Conservation (phyloP, 805 yeast species). For the Saturnispora quitensis region DNA sequence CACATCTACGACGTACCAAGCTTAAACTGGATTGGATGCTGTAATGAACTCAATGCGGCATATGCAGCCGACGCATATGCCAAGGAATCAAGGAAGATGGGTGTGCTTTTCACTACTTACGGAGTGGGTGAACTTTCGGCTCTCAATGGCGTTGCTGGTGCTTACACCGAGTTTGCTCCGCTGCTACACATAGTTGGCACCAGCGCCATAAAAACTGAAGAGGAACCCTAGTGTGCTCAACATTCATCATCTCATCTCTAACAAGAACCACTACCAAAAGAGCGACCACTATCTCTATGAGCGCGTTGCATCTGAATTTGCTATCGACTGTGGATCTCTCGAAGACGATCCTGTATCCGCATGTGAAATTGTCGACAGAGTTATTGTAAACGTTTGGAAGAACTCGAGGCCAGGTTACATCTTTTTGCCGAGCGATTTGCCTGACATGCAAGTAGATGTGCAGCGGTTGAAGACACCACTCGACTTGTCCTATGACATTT, state of each 20-base stretch:
- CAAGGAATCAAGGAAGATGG: slow-evolving; percentile 53
- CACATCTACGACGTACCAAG: slow-evolving; percentile 67
- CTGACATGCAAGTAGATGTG: slow-evolving; percentile 41
- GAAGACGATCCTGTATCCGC: slow-evolving; percentile 36
- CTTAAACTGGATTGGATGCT: slow-evolving; percentile 83
- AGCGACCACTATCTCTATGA: slow-evolving; percentile 66
- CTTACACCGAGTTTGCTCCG: slow-evolving; percentile 86
- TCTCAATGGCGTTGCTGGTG: slow-evolving; percentile 78
- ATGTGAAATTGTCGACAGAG: slow-evolving; percentile 59
- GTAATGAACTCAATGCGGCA: slow-evolving; percentile 84
- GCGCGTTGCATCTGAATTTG: slow-evolving; percentile 46
- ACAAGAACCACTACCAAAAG: slow-evolving; percentile 34
- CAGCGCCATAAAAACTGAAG: slow-evolving; percentile 18
- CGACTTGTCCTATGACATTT: slow-evolving; percentile 17
- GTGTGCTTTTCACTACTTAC: slow-evolving; percentile 72
- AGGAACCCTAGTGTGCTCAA: slow-evolving; percentile 12
- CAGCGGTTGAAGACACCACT: slow-evolving; percentile 27
- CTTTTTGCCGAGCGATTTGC: slow-evolving; percentile 66
- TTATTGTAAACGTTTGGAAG: slow-evolving; percentile 45
- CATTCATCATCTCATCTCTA: slow-evolving; percentile 55
- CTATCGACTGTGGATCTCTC: slow-evolving; percentile 46
- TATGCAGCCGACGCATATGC: slow-evolving; percentile 87
- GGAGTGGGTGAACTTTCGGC: slow-evolving; percentile 89
- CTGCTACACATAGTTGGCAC: slow-evolving; percentile 77
- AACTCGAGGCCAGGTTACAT: slow-evolving; percentile 76